Percentiles rank a stretch among this genome's conserved stretches.
Conservation (phyloP, 2,329 filamentous ascomycete genomes). For the Metarhizium anisopliae region DNA sequence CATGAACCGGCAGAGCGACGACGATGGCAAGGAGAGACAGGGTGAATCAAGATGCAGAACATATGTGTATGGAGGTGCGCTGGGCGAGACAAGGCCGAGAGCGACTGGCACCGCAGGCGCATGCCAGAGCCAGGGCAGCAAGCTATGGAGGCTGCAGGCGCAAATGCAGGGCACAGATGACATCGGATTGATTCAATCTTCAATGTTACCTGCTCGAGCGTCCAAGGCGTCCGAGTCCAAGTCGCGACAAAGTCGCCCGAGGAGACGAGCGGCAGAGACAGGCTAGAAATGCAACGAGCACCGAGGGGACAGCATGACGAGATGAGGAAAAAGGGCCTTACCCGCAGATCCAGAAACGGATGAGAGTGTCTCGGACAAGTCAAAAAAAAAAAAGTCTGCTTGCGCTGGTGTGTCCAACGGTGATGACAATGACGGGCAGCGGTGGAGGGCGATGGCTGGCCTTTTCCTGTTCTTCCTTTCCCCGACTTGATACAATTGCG, state of each 20-base stretch:
- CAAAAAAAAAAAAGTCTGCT: no score
- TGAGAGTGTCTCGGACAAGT: not conserved
- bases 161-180: not conserved
- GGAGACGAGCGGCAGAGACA: no score
- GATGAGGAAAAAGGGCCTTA: not conserved
- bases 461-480: no score
- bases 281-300: no score
- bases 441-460: no score
- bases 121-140: not conserved
- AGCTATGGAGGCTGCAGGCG: not conserved
- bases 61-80: not conserved
- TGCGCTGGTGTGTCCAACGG: not conserved
- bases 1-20: slow-evolving; percentile 1
- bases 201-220: not conserved
- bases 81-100: not conserved
- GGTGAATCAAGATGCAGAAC: not conserved
- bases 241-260: not conserved
- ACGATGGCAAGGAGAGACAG: not conserved
- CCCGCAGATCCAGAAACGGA: not conserved
- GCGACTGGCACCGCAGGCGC: not conserved
- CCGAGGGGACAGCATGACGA: not conserved
- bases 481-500: no score
- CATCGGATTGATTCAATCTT: not conserved
- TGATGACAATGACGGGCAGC: not conserved
- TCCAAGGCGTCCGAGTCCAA: not conserved